These are phyloP conservation scores for Polyporus tsugae DNA, from an alignment of 1,284 basidiomycete species.

Conservation along the genomic window DNA sequence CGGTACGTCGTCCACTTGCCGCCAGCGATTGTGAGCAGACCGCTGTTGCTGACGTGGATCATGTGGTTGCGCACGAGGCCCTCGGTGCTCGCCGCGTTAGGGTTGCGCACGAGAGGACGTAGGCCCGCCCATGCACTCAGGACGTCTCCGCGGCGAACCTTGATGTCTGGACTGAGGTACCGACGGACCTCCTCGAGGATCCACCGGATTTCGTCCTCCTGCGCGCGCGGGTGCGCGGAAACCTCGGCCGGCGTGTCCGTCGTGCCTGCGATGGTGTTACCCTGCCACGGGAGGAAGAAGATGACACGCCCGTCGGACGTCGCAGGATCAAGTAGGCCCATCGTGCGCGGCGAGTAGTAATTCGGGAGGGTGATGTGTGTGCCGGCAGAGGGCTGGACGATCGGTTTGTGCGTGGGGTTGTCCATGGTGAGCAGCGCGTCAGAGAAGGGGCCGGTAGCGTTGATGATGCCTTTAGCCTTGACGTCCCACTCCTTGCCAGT, in stretches of 20 bases:
- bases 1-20: slow-evolving; percentile 99
- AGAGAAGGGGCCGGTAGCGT: slow-evolving; percentile 95
- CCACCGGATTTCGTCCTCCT: slow-evolving; percentile 97
- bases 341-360: slow-evolving; percentile 95
- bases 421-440: slow-evolving; percentile 91
- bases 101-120: slow-evolving; percentile 90
- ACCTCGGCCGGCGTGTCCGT: slow-evolving; percentile 90
- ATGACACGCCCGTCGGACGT: slow-evolving; percentile 98
- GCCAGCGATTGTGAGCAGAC: slow-evolving; percentile 94
- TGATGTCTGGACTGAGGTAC: slow-evolving; percentile 93
- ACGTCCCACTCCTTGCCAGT: slow-evolving; percentile 88
- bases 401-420: slow-evolving; percentile 83
- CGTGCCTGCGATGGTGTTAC: slow-evolving; percentile 96
- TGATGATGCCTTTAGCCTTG: slow-evolving; percentile 91
- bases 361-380: slow-evolving; percentile 97
- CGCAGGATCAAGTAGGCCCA: slow-evolving; percentile 95
- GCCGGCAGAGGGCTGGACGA: slow-evolving; percentile 93
- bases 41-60: slow-evolving; percentile 85
- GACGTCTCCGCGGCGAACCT: slow-evolving; percentile 96
- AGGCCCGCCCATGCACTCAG: slow-evolving; percentile 95
- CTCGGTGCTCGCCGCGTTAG: slow-evolving; percentile 82
- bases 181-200: slow-evolving; percentile 92
- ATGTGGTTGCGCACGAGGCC: slow-evolving; percentile 95
- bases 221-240: slow-evolving; percentile 82
- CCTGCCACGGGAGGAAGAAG: slow-evolving; percentile 99